These are phyloP conservation scores for Botrytis tulipae DNA, from an alignment of 2,329 filamentous ascomycete species.

Conservation along the genomic window DNA sequence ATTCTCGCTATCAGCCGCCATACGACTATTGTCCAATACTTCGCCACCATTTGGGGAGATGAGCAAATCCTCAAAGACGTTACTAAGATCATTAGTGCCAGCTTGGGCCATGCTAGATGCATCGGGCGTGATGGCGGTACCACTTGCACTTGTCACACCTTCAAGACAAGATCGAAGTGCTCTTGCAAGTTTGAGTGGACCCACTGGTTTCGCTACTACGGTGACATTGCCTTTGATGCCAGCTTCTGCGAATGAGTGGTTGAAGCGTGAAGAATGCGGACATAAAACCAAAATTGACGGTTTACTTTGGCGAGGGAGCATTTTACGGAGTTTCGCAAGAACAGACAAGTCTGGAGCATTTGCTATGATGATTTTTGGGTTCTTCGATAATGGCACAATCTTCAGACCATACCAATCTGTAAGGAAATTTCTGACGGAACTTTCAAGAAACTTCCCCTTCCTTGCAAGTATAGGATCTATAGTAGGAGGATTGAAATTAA, in stretches of 20 bases:
- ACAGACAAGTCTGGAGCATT: slow-evolving; percentile 30
- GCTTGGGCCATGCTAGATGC: slow-evolving; percentile 13
- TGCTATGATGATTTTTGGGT: slow-evolving; percentile 33
- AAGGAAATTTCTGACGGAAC: slow-evolving; percentile 34
- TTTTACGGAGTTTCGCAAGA: slow-evolving; percentile 26
- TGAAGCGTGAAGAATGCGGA: slow-evolving; percentile 34
- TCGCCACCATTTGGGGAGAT: slow-evolving; percentile 31
- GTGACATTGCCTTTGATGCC: slow-evolving; percentile 32
- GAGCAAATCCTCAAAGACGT: slow-evolving; percentile 35
- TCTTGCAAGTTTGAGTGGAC: slow-evolving; percentile 37
- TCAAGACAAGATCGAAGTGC: slow-evolving; percentile 35
- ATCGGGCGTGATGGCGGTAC: slow-evolving; percentile 24
- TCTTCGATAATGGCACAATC: slow-evolving; percentile 33
- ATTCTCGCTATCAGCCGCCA: slow-evolving; percentile 37
- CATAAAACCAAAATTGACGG: slow-evolving; percentile 34
- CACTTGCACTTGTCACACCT: slow-evolving; percentile 18
- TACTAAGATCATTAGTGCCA: slow-evolving; percentile 32
- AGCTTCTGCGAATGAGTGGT: slow-evolving; percentile 23
- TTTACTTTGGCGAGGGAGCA: slow-evolving; percentile 20
- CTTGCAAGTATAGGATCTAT: slow-evolving; percentile 31
- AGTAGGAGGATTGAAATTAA: slow-evolving; percentile 33
- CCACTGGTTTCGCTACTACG: slow-evolving; percentile 37
- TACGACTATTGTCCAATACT: slow-evolving; percentile 37
- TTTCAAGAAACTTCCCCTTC: slow-evolving; percentile 29
- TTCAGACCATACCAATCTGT: slow-evolving; percentile 37